phyloP scores from a whole-genome alignment of 1,284 basidiomycete species.

The Microbotryum intermedium region DNA sequence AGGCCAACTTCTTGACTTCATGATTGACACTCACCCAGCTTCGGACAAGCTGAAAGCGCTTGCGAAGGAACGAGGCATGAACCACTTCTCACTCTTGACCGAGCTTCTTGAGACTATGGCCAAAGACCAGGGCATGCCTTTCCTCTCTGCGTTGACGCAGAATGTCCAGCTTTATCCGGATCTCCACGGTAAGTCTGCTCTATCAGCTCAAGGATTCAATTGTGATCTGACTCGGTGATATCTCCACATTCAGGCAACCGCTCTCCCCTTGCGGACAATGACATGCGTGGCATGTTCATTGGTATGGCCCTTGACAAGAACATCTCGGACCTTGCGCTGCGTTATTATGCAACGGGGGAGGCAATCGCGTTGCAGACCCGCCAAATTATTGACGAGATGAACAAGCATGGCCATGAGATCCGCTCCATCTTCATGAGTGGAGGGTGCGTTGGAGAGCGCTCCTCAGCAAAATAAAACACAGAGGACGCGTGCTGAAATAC shows the following conservation, averaged over 20 bases:
- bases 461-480: constrained; percentile 9
- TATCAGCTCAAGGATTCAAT: no score
- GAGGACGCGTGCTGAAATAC: constrained; percentile 47
- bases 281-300: constrained; percentile 83
- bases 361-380: constrained; percentile 90
- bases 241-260: constrained; percentile 83
- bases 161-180: constrained; percentile 93
- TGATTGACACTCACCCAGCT: constrained; percentile 84
- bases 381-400: constrained; percentile 90
- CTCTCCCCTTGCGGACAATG: constrained; percentile 86
- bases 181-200: constrained; percentile 45
- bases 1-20: constrained; percentile 77
- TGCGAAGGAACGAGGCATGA: constrained; percentile 43
- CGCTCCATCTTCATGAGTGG: constrained; percentile 79
- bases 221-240: constrained; percentile 3
- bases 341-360: constrained; percentile 86
- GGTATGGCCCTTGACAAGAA: constrained; percentile 75
- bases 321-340: constrained; percentile 72
- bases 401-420: constrained; percentile 73
- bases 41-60: constrained; percentile 57
- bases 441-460: constrained; percentile 33
- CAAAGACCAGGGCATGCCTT: constrained; percentile 43
- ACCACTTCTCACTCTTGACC: constrained; percentile 55
- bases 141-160: constrained; percentile 65
- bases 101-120: constrained; percentile 63